A percentile compares a stretch with the other conserved stretches of the same genome.
Evolutionary conservation across 2,329 filamentous ascomycete species (phyloP).

Genomic region (Fonsecaea pedrosoi): DNA sequence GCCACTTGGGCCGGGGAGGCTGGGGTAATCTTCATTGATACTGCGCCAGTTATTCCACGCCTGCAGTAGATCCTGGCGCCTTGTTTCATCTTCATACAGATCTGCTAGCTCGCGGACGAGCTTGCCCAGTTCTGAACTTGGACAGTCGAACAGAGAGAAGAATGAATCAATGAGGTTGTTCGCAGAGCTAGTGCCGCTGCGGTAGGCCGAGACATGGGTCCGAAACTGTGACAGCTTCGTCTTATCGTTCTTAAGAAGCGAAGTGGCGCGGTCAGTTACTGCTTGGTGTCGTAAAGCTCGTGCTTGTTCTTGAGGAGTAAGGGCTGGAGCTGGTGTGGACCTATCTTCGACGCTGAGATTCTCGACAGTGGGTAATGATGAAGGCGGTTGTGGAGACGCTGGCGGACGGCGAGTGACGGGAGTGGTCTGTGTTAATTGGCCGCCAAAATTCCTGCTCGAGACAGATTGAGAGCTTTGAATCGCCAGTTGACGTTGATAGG

Average conservation of each 20-base stretch:
- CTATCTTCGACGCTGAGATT: slow-evolving; percentile 60
- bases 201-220: slow-evolving; percentile 77
- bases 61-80: slow-evolving; percentile 74
- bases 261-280: slow-evolving; percentile 83
- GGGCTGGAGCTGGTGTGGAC: slow-evolving; percentile 49
- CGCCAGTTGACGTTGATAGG: slow-evolving; percentile 89
- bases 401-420: slow-evolving; percentile 42
- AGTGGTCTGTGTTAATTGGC: slow-evolving; percentile 69
- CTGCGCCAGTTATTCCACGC: slow-evolving; percentile 96
- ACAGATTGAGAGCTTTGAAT: slow-evolving; percentile 87
- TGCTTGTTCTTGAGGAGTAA: slow-evolving; percentile 79
- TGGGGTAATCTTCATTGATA: slow-evolving; percentile 94
- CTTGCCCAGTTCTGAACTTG: slow-evolving; percentile 81
- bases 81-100: slow-evolving; percentile 82
- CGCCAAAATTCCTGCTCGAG: slow-evolving; percentile 81
- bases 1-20: slow-evolving; percentile 76
- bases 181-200: slow-evolving; percentile 71
- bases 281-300: slow-evolving; percentile 79
- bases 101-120: slow-evolving; percentile 90
- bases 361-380: slow-evolving; percentile 53
- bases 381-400: slow-evolving; percentile 41
- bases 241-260: slow-evolving; percentile 77
- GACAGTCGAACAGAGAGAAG: slow-evolving; percentile 83
- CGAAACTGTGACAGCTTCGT: slow-evolving; percentile 80
- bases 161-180: slow-evolving; percentile 83